Evolutionary conservation across 139 green algal species (phyloP).

Genomic region (Chlorella vulgaris): DNA sequence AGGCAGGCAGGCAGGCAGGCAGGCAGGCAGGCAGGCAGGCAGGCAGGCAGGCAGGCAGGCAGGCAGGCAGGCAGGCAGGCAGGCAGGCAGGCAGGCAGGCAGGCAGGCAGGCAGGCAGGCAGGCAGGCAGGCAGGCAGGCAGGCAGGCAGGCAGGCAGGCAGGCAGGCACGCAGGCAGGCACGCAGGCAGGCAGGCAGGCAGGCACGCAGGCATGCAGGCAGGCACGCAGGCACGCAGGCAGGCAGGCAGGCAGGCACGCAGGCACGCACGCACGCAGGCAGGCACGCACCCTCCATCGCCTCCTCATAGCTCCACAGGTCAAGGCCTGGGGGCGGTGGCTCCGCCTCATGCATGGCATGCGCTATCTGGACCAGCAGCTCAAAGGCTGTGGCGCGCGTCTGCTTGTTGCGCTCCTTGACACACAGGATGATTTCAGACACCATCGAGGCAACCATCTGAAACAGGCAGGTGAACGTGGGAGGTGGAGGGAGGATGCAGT

Average conservation of each 20-base stretch:
- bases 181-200: too few relatives aligned
- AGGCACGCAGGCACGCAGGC: background rate
- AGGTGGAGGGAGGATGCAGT: background rate
- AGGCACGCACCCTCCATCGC: background rate
- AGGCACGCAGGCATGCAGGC: background rate
- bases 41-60: too few relatives aligned
- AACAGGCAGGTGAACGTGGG: background rate
- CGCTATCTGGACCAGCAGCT: constrained; percentile 83
- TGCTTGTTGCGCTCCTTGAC: constrained; percentile 94
- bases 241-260: constrained; percentile 13
- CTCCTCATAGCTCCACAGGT: background rate
- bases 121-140: too few relatives aligned
- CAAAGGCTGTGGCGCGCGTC: constrained; percentile 84
- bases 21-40: too few relatives aligned
- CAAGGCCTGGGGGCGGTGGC: constrained; percentile 27
- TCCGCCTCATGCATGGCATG: constrained; percentile 65
- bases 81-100: too few relatives aligned
- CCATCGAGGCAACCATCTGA: constrained; percentile 65
- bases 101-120: too few relatives aligned
- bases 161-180: too few relatives aligned
- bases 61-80: too few relatives aligned
- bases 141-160: too few relatives aligned
- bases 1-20: too few relatives aligned
- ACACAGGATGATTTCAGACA: constrained; percentile 91
- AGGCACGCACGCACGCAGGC: background rate